Base-by-base conservation (phyloP, 2,329 filamentous ascomycete genomes). In the Colletotrichum endophyticum region DNA sequence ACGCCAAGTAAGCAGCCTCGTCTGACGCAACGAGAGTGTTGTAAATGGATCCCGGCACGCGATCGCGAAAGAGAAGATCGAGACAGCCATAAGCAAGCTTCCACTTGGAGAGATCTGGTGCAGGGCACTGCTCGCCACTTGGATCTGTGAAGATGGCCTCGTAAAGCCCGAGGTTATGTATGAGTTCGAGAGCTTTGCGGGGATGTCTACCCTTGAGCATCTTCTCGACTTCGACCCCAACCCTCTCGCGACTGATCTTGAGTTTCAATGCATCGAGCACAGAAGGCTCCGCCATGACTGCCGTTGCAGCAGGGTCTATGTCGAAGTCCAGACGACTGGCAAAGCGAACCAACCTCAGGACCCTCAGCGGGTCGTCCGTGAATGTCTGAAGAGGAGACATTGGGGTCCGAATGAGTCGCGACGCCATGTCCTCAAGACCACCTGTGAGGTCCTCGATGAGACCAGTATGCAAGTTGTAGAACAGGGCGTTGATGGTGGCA, bases 401-500 rank as follows among this genome's bases (percentile, higher is more conserved):
- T 1, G 96, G 96, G 5, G 97, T 99, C 70, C 94, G 91, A 78
- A 99, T 96, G 66, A 96, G 87, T 77, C 91, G 91, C 3, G 88
- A 87, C 39, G 89, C 84, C 91, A 99, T 92, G 82, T 99, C 96
- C 9, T 90, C 82, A 44, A 98, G 87, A 0, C 97, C 96, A 9
- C 91, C 90, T 0, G 95, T 98, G 77, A 98, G 94, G 83, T 99
- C 97, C 84, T 99, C 96, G 44, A 99, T 91, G 75, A 90, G 81
- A 39, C 92, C 90, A 1, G 94, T 95, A 81, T 96, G 93, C 53
- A 99, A 87, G 80, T 99, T 99, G 88, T 97, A 99, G 86, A 99
- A 99, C 78, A 99, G 91, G 28, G 97, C 95, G 83, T 99, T 99
- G 77, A 99, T 93, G 1, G 96, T 98, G 27, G 96, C 96, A 87